Evolutionary conservation across 2,329 filamentous ascomycete genomes (phyloP).

Genomic region (Acarospora socialis): DNA sequence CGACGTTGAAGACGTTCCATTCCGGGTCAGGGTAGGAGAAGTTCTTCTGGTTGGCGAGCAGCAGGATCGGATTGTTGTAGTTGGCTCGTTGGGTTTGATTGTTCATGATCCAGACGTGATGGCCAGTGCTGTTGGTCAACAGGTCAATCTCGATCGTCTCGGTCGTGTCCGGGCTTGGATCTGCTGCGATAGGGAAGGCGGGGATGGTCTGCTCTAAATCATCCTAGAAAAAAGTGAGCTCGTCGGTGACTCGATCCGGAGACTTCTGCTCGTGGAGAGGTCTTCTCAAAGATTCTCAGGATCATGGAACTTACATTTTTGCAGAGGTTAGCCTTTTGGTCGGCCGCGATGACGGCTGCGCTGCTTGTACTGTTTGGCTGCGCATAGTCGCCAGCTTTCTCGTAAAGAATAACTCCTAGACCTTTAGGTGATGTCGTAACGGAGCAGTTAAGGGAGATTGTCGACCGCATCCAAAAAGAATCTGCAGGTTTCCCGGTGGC

Average conservation of each 20-base stretch:
- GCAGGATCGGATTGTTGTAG: constrained; percentile 27
- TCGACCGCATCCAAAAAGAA: constrained; percentile 47
- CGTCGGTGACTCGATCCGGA: too few relatives aligned
- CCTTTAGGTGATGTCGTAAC: too few relatives aligned
- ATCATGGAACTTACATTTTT: too few relatives aligned
- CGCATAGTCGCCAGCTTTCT: too few relatives aligned
- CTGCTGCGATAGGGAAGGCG: constrained; percentile 13
- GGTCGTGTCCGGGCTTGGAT: constrained; percentile 12
- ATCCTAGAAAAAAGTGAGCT: too few relatives aligned
- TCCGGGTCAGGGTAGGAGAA: constrained; percentile 17
- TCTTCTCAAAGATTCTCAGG: too few relatives aligned
- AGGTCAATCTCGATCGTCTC: constrained; percentile 15
- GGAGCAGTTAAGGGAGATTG: constrained; percentile 28
- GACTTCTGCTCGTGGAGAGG: too few relatives aligned
- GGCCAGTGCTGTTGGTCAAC: constrained; percentile 17
- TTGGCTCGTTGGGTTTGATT: constrained; percentile 20
- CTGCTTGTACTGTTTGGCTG: too few relatives aligned
- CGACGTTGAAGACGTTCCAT: constrained; percentile 29
- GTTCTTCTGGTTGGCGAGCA: constrained; percentile 22
- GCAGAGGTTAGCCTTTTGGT: too few relatives aligned
- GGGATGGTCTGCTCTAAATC: constrained; percentile 15
- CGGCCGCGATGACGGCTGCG: too few relatives aligned
- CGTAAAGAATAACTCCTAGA: too few relatives aligned
- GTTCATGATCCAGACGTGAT: constrained; percentile 19
- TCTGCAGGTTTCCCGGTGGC: constrained; percentile 28